Conservation (phyloP, 2,329 filamentous ascomycete genomes). For the Fusarium redolens region DNA sequence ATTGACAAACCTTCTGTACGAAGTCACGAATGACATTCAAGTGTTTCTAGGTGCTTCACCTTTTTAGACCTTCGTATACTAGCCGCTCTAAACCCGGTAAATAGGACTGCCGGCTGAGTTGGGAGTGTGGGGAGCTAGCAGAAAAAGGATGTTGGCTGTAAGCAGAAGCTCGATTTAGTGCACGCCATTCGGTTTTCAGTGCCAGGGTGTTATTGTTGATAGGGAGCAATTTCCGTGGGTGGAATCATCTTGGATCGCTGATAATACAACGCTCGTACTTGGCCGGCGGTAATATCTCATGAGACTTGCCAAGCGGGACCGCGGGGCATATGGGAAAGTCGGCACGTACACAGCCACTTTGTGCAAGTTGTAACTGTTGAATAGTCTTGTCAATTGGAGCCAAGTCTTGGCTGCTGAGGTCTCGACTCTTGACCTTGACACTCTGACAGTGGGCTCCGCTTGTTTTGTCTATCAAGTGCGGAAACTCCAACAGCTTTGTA, state of each 20-base stretch:
- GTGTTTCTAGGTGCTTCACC: neutral
- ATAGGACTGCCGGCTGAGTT: conserved; percentile 4
- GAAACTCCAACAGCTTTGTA: conserved; percentile 4
- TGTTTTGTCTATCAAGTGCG: conserved; percentile 8
- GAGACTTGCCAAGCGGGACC: conserved; percentile 39
- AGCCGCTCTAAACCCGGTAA: conserved; percentile 16
- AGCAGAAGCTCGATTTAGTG: neutral
- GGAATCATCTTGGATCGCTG: conserved; percentile 8
- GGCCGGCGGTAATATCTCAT: conserved; percentile 20
- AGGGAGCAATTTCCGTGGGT: conserved; percentile 12
- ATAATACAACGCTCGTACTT: conserved; percentile 20
- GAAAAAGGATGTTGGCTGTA: neutral
- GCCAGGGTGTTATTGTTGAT: neutral
- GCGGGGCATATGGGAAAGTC: conserved; percentile 39
- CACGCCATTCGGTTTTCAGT: neutral
- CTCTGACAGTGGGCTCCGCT: conserved; percentile 33
- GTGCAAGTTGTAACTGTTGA: conserved; percentile 20
- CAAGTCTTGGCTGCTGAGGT: conserved; percentile 46
- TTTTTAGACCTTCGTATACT: neutral
- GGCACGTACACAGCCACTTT: conserved; percentile 36
- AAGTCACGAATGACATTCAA: conserved; percentile 16
- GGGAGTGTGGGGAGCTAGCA: neutral
- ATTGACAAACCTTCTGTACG: conserved; percentile 8
- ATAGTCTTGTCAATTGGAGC: conserved; percentile 36
- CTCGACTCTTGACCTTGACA: conserved; percentile 39